Base-by-base conservation (phyloP, 495 filamentous ascomycete species). In the Penicillium antarcticum region DNA sequence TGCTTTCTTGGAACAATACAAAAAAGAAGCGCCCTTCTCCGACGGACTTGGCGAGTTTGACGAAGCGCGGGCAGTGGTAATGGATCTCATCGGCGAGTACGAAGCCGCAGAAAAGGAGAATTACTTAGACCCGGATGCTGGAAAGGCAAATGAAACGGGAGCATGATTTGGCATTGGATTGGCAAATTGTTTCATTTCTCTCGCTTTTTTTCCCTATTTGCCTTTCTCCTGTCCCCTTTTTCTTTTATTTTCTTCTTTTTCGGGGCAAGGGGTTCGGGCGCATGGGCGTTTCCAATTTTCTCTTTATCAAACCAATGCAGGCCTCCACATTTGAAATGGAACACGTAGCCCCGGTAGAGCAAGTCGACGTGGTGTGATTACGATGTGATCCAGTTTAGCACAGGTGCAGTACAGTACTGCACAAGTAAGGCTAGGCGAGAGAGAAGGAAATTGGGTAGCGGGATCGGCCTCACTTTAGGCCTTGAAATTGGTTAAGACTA, bases 21-120 rank as follows among this genome's bases (percentile, higher is more conserved):
- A 92, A 72, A 92, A 92, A 67, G 92, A 95, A 42, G 85, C 88
- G 0, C 89, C 91, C 2, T 98, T 98, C 68, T 76, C 85, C 0
- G 91, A 96, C 53, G 90, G 89, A 26, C 66, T 97, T n/a, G 83
- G 85, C 50, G 91, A 97, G 68, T 98, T 98, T 63, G 94, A 98
- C 67, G 91, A 97, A 68, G 89, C 94, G 18, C 80, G 85, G 52
- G 87, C 89, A 37, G 92, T 96, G 11, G 91, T 96, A 11, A 82
- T 82, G 60, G 91, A 95, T 59, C 73, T 96, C 17, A 89, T 97
- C 51, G 82, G 80, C 17, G 94, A 98, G 74, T 98, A 98, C 65
- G 94, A 97, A 71, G 92, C 91, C 17, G 94, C 94, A 16, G 94
- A 98, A 71, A 80, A 85, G 61, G 83, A 88, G 46, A 82, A 89